phyloP scores from a whole-genome alignment of 2,329 filamentous ascomycete genomes.

The Ceratocystis lukuohia region DNA sequence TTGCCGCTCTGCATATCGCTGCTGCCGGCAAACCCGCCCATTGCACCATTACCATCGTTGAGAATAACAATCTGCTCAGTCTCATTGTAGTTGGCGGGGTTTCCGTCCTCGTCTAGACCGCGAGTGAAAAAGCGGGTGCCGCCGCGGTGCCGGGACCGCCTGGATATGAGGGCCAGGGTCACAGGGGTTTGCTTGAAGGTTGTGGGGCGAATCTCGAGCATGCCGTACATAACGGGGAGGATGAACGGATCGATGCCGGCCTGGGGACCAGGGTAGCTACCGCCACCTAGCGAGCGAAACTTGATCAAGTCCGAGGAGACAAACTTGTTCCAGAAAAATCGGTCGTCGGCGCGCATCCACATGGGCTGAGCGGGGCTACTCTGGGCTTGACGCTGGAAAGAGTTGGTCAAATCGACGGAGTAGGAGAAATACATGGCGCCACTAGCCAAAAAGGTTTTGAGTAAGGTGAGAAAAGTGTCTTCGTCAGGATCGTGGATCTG shows the following conservation, averaged over 20 bases:
- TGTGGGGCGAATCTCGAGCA: conserved; percentile 81
- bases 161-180: conserved; percentile 76
- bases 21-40: conserved; percentile 70
- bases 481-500: conserved; percentile 86
- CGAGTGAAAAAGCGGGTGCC: conserved; percentile 92
- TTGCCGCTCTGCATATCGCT: conserved; percentile 63
- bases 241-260: conserved; percentile 79
- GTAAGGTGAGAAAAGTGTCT: conserved; percentile 72
- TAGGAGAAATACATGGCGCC: conserved; percentile 98
- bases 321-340: conserved; percentile 98
- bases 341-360: conserved; percentile 87
- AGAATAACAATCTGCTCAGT: conserved; percentile 86
- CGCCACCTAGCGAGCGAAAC: conserved; percentile 54
- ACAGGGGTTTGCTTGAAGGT: conserved; percentile 72
- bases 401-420: conserved; percentile 90
- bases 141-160: conserved; percentile 73
- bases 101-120: conserved; percentile 80
- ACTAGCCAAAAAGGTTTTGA: conserved; percentile 68
- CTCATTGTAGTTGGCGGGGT: conserved; percentile 99
- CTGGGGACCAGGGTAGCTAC: conserved; percentile 56
- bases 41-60: conserved; percentile 62
- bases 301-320: conserved; percentile 84
- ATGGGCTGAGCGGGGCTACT: conserved; percentile 57
- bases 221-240: conserved; percentile 88
- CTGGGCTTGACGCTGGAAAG: conserved; percentile 83